Base-by-base conservation (phyloP, 1,284 basidiomycete genomes). In the Pyrrhoderma lamaoense region DNA sequence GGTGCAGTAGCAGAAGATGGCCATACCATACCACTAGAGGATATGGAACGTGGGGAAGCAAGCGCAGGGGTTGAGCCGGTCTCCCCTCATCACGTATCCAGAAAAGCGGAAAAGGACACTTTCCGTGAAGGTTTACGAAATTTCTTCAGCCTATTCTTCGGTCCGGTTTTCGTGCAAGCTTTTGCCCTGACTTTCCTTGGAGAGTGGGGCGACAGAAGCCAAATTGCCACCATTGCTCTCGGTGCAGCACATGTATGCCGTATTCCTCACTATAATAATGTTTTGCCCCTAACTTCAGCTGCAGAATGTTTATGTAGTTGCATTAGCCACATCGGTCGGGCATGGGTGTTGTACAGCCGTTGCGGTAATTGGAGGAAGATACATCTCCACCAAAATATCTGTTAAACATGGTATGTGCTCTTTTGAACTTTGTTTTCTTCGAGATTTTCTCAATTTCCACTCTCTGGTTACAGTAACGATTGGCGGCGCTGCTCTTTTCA, bases 131-230 rank as follows among this genome's bases (percentile, higher is more conserved):
- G 91, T 3, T 71, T 81, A 3, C 76, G 90, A 58, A 94, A 93
- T 62, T 82, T 93, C 58, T 85, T 82, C 65, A 85, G 84, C 59
- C 71, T 96, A 22, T 71, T 94, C 58, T 74, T 97, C 16, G 91
- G 87, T 0, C 96, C 95, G 0, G 89, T 96, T 1, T 97, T 97
- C 61, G 93, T 95, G 2, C 94, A 99, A 67, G 84, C 93, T 0
- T 99, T 99, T 60, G 72, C 95, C 36, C 74, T 99, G 52, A 98
- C 95, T 0, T 99, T 99, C 68, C 74, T 99, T 9, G 96, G 94
- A 19, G 95, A 99, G 68, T 99, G 95, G 95, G 96, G 95, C 1
- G 96, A 99, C 69, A 73, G 95, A 42, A 93, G 89, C 63, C 96
- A 99, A 70, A 95, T 99, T 60, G 89, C 96, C 0, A 99, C 95